These are phyloP conservation scores for Quercus rubra DNA, from an alignment of 306 rosid species.

Conservation along the genomic window DNA sequence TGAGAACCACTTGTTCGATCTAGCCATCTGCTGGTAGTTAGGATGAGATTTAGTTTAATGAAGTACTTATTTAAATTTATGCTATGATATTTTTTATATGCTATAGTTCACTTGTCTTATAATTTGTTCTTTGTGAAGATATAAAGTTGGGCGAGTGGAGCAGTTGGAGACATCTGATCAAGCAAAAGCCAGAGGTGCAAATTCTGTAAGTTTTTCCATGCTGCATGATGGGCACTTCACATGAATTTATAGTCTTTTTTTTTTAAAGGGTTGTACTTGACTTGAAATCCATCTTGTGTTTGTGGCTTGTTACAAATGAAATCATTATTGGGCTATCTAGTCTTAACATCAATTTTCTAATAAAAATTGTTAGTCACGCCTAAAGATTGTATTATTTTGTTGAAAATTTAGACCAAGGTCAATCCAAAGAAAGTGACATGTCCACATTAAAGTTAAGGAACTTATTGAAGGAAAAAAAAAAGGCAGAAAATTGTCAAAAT, in stretches of 20 bases:
- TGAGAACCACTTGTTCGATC: not conserved
- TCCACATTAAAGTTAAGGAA: not conserved
- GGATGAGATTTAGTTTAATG: not conserved
- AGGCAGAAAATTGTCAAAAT: not conserved
- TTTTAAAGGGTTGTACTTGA: slow-evolving; percentile 6
- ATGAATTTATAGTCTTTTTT: slow-evolving; percentile 3
- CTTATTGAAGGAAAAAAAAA: not conserved
- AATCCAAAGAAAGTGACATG: not conserved
- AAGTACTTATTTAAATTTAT: slow-evolving; percentile 3
- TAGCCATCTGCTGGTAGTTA: not conserved
- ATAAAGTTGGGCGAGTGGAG: slow-evolving; percentile 95
- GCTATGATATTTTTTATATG: not conserved
- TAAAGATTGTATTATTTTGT: not conserved
- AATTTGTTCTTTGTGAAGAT: slow-evolving; percentile 47
- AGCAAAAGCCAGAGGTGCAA: slow-evolving; percentile 78
- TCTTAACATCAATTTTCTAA: not conserved
- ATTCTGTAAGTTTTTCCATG: slow-evolving; percentile 67
- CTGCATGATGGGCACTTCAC: slow-evolving; percentile 10
- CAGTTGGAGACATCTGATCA: slow-evolving; percentile 84
- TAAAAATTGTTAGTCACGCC: not conserved
- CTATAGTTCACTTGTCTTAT: slow-evolving; percentile 15
- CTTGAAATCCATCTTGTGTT: not conserved
- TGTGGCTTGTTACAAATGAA: not conserved
- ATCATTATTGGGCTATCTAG: not conserved
- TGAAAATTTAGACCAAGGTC: not conserved